phyloP scores from a whole-genome alignment of 2,329 filamentous ascomycete genomes.

The Pseudocercospora fuligena region DNA sequence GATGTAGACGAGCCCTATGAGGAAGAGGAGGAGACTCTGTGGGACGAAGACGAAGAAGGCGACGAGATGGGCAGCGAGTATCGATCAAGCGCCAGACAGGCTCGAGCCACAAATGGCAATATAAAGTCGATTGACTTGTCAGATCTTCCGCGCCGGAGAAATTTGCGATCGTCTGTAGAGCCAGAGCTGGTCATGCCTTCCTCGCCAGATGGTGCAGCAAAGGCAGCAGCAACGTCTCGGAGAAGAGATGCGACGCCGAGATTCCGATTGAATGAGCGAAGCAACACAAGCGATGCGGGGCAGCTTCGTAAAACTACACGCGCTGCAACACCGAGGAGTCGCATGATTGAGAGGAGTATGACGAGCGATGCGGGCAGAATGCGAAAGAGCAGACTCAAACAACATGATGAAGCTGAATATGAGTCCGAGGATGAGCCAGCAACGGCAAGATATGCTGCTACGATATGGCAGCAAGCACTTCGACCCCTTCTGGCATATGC shows the following conservation, averaged over 20 bases:
- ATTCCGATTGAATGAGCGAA: conserved; percentile 37
- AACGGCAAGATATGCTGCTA: conserved; percentile 18
- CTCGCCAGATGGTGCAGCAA: conserved; percentile 33
- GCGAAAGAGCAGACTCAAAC: conserved; percentile 20
- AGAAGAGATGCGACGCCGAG: conserved; percentile 34
- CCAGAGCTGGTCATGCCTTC: conserved; percentile 52
- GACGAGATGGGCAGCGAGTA: conserved; percentile 35
- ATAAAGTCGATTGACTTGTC: conserved; percentile 15
- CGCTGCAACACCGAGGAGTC: conserved; percentile 28
- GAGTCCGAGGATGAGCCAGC: conserved; percentile 29
- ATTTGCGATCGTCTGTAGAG: conserved; percentile 37
- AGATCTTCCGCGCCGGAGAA: conserved; percentile 28
- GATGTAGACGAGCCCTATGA: conserved; percentile 36
- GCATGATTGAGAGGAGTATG: conserved; percentile 37
- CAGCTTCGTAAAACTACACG: conserved; percentile 32
- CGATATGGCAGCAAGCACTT: conserved; percentile 41
- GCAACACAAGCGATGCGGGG: conserved; percentile 39
- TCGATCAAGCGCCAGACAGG: conserved; percentile 10
- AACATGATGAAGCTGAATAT: conserved; percentile 34
- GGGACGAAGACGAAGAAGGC: conserved; percentile 36
- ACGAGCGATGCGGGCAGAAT: conserved; percentile 40
- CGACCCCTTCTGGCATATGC: conserved; percentile 53
- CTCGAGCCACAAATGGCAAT: conserved; percentile 21
- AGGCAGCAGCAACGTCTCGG: conserved; percentile 15
- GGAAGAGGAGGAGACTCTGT: conserved; percentile 27